phyloP scores from a whole-genome alignment of 2,329 filamentous ascomycete species.

The Cytospora schulzeri region DNA sequence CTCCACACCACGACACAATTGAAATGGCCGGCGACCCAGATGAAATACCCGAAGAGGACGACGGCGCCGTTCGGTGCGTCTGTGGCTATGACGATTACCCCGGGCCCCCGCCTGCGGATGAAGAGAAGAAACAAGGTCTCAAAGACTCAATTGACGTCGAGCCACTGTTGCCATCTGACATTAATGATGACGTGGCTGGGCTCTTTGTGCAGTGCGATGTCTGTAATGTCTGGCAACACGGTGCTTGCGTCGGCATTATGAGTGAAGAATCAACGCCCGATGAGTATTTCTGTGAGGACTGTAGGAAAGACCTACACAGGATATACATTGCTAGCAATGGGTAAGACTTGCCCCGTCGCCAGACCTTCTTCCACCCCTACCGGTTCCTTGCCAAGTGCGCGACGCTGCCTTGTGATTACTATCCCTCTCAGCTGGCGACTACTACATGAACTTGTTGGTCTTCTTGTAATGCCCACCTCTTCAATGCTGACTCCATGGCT shows the following conservation, averaged over 20 bases:
- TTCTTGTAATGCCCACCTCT: constrained; percentile 13
- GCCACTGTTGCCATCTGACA: constrained; percentile 59
- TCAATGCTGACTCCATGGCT: constrained; percentile 42
- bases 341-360: constrained; percentile 56
- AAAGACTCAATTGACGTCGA: constrained; percentile 62
- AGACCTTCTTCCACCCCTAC: too few relatives aligned
- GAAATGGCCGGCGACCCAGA: constrained; percentile 65
- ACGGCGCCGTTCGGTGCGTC: constrained; percentile 93
- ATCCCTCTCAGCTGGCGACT: not conserved
- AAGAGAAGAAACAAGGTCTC: constrained; percentile 51
- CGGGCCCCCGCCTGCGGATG: constrained; percentile 70
- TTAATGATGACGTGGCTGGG: constrained; percentile 86
- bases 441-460: not conserved
- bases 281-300: constrained; percentile 97
- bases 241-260: constrained; percentile 95
- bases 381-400: not conserved
- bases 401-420: not conserved
- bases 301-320: constrained; percentile 87
- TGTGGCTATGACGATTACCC: constrained; percentile 96
- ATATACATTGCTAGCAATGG: constrained; percentile 80
- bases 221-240: constrained; percentile 99
- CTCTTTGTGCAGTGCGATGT: constrained; percentile 98
- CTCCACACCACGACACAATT: constrained; percentile 44
- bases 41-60: constrained; percentile 74
- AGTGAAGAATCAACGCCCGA: constrained; percentile 91